Base-by-base conservation (phyloP, 306 rosid genomes). In the Hippophae tibetana region DNA sequence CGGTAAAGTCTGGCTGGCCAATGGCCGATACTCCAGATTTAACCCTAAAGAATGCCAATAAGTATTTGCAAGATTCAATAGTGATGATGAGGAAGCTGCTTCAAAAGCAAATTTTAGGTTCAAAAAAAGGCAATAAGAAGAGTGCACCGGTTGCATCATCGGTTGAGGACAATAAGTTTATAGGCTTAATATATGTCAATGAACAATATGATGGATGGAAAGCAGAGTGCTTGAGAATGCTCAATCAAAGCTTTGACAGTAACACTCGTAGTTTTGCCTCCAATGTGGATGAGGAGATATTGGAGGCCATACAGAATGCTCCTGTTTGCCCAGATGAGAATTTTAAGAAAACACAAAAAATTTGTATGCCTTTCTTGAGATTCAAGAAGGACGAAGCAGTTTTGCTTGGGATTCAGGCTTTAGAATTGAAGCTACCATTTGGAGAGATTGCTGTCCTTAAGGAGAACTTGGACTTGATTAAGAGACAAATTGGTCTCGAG, bases 131-230 rank as follows among this genome's bases (percentile, higher is more conserved):
- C 56, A 83, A 75, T 52, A 86, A 86, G 72, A 80, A 77, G 72
- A 80, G 79, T 12, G 65, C 86, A 72, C 87, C 87, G 4, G 89
- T 69, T 31, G 31, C 69, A 44, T 5, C 72, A 0, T 47, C 11
- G 27, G 46, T 70, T 14, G 93, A 86, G 68, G 74, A 72, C 62
- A 49, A 3, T 27, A 83, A 71, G 74, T 47, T 78, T 25, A 68
- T 40, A 26, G 82, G 94, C 57, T 73, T 89, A 76, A 64, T 89
- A 58, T 89, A 82, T 66, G 86, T 89, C 55, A 86, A 84, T 47
- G 95, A 89, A 68, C 81, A 86, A 52, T 89, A 74, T 45, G 88
- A 82, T 14, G 95, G 88, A 63, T 89, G 95, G 97, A 84, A 86
- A 77, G 97, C 87, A 0, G 95, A 84, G 59, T 86, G 95, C 80